These are phyloP conservation scores for Quercus alba DNA, from an alignment of 306 rosid species.

Conservation along the genomic window DNA sequence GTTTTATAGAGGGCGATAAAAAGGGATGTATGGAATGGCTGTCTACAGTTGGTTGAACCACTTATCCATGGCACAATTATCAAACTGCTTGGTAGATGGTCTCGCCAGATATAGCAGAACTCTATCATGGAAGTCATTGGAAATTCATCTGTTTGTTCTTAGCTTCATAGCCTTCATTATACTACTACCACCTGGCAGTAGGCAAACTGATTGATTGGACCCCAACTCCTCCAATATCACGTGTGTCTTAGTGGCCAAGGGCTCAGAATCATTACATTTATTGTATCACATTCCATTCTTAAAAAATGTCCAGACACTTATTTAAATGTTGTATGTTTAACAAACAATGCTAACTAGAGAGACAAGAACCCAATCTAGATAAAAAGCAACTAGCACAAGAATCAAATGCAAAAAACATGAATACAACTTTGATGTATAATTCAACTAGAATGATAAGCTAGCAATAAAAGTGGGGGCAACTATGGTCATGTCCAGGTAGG, in stretches of 20 bases:
- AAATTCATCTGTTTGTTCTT: not conserved
- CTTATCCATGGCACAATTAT: not conserved
- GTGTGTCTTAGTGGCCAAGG: not conserved
- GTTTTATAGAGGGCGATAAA: not conserved
- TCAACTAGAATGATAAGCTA: constrained; percentile 27
- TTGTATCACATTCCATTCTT: not conserved
- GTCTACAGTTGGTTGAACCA: not conserved
- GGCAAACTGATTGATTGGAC: not conserved
- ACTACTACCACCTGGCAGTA: not conserved
- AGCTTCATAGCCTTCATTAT: not conserved
- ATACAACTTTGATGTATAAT: constrained; percentile 8
- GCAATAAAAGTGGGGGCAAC: not conserved
- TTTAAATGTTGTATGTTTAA: not conserved
- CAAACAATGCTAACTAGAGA: not conserved
- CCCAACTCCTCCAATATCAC: not conserved
- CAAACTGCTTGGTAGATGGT: not conserved
- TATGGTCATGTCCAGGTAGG: too few relatives aligned
- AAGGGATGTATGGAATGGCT: not conserved
- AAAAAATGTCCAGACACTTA: not conserved
- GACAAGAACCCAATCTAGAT: not conserved
- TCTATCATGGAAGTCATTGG: not conserved
- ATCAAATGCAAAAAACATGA: not conserved
- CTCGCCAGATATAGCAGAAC: not conserved
- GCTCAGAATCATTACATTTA: not conserved
- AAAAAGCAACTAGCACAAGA: not conserved